Conservation (phyloP, 768 basidiomycete species). For the Scleroderma citrinum region DNA sequence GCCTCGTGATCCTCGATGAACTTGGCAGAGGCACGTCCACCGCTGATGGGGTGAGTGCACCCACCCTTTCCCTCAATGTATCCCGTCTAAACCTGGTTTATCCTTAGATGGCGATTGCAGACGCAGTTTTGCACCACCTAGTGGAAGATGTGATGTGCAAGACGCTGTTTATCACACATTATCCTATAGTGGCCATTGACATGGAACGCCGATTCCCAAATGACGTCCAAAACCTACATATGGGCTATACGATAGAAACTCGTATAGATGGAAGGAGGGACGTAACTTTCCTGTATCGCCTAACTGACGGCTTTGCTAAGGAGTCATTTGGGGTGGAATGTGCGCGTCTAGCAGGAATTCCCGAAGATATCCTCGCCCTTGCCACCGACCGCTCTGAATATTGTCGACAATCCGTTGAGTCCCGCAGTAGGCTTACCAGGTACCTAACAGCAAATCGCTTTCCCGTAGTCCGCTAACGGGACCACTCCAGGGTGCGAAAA, state of each 20-base stretch:
- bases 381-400: constrained; percentile 52
- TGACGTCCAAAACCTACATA: constrained; percentile 74
- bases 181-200: constrained; percentile 74
- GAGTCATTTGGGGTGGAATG: constrained; percentile 93
- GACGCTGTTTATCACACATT: constrained; percentile 93
- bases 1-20: constrained; percentile 87
- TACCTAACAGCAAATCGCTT: constrained; percentile 18
- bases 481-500: constrained; percentile 20
- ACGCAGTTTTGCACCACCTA: constrained; percentile 72
- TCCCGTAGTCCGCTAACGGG: neutral
- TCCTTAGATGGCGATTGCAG: constrained; percentile 77
- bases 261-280: constrained; percentile 68
- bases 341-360: constrained; percentile 79
- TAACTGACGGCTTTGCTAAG: constrained; percentile 66
- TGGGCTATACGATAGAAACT: constrained; percentile 71
- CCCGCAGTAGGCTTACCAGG: constrained; percentile 46
- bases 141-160: constrained; percentile 53
- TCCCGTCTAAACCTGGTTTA: constrained; percentile 7
- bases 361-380: constrained; percentile 56
- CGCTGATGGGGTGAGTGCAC: constrained; percentile 66
- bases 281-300: constrained; percentile 82
- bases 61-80: neutral
- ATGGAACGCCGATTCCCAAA: constrained; percentile 53
- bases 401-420: constrained; percentile 50
- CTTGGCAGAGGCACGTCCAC: constrained; percentile 90